Evolutionary conservation across 495 filamentous ascomycete species (phyloP).

Genomic region (Xylaria intraflava): DNA sequence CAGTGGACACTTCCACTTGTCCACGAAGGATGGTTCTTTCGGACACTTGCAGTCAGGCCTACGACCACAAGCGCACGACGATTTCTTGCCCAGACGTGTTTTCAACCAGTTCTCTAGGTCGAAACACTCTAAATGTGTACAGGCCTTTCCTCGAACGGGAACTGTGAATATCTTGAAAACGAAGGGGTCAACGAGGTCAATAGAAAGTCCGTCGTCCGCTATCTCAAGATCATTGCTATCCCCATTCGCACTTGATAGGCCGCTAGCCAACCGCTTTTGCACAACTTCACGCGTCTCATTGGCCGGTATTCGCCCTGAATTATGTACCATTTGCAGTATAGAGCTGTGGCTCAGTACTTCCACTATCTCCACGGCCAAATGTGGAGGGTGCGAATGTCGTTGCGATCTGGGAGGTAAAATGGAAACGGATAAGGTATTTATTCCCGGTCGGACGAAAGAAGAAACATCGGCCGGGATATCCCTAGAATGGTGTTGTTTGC

Average conservation of each 20-base stretch:
- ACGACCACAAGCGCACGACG: slow-evolving; percentile 24
- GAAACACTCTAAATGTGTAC: slow-evolving; percentile 75
- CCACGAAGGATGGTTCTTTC: slow-evolving; percentile 50
- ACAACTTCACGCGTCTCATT: slow-evolving; percentile 41
- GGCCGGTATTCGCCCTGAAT: slow-evolving; percentile 28
- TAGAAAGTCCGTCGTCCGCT: slow-evolving; percentile 53
- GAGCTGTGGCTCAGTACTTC: slow-evolving; percentile 45
- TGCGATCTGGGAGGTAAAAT: slow-evolving; percentile 34
- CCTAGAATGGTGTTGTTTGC: slow-evolving; percentile 63
- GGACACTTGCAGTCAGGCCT: slow-evolving; percentile 25
- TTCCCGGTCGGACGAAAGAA: slow-evolving; percentile 40
- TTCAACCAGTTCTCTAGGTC: slow-evolving; percentile 75
- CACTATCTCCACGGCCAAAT: slow-evolving; percentile 57
- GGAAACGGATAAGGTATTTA: slow-evolving; percentile 53
- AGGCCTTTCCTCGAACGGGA: slow-evolving; percentile 57
- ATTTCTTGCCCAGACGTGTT: slow-evolving; percentile 47
- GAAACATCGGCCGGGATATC: slow-evolving; percentile 73
- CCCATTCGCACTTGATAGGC: not conserved
- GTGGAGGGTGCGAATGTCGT: slow-evolving; percentile 29
- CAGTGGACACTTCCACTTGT: slow-evolving; percentile 78
- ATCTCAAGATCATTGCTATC: slow-evolving; percentile 66
- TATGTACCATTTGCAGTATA: slow-evolving; percentile 39
- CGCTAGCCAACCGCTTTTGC: slow-evolving; percentile 37
- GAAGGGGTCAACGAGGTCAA: slow-evolving; percentile 75
- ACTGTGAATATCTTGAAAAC: slow-evolving; percentile 58